Percentiles rank a stretch among this genome's conserved stretches.
Evolutionary conservation across 148 eudicot species (phyloP).

Genomic region (Linanthus parryae): DNA sequence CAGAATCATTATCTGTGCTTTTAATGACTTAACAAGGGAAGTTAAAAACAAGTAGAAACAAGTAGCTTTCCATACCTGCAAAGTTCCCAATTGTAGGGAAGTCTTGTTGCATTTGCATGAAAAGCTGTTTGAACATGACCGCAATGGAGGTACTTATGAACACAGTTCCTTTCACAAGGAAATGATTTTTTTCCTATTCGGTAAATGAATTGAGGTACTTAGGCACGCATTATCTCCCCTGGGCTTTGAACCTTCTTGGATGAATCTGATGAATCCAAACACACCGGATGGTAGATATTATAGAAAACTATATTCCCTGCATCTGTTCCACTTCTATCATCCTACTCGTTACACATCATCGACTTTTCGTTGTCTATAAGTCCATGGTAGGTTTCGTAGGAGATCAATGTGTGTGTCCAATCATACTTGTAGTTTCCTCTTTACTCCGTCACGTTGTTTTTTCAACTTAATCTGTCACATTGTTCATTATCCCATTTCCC

Average conservation of each 20-base stretch:
- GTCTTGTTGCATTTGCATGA: slow-evolving; percentile 23
- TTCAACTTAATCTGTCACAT: too few relatives aligned
- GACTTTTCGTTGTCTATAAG: slow-evolving; percentile 6
- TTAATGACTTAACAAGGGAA: too few relatives aligned
- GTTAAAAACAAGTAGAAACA: too few relatives aligned
- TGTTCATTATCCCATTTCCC: slow-evolving; percentile 28
- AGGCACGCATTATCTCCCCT: too few relatives aligned
- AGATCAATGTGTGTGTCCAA: slow-evolving; percentile 32
- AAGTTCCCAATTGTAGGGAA: slow-evolving; percentile 23
- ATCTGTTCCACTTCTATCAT: slow-evolving; percentile 5
- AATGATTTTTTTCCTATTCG: too few relatives aligned
- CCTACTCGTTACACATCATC: slow-evolving; percentile 6
- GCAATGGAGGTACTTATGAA: slow-evolving; percentile 18
- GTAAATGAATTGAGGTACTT: too few relatives aligned
- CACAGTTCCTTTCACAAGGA: slow-evolving; percentile 25
- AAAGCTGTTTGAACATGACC: slow-evolving; percentile 21
- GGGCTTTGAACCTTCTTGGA: slow-evolving; percentile 1
- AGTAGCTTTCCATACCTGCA: too few relatives aligned
- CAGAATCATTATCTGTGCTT: too few relatives aligned
- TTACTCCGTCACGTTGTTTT: too few relatives aligned
- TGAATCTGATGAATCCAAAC: slow-evolving; percentile 6
- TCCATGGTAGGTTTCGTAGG: slow-evolving; percentile 21
- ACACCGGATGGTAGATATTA: slow-evolving; percentile 19
- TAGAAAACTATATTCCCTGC: slow-evolving; percentile 19
- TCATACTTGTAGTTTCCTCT: slow-evolving; percentile 20